phyloP scores from a whole-genome alignment of 257 asterid genomes.

The Cynanchum wilfordii region DNA sequence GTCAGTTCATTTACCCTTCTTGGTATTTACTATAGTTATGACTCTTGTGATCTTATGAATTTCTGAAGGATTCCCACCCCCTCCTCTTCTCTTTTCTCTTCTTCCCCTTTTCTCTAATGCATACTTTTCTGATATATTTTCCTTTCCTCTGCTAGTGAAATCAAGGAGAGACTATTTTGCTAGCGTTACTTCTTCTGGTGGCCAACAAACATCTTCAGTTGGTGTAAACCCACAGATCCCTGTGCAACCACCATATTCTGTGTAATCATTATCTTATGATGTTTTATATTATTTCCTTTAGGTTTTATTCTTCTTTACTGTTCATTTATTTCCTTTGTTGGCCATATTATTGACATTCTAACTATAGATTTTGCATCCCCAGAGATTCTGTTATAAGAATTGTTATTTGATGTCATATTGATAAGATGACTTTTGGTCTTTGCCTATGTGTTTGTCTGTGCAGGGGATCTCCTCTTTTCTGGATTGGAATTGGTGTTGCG shows the following conservation, averaged over 20 bases:
- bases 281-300: not conserved
- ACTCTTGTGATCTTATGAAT: not conserved
- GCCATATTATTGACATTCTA: too few species aligned
- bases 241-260: constrained; percentile 62
- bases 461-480: constrained; percentile 92
- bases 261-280: constrained; percentile 38
- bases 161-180: constrained; percentile 48
- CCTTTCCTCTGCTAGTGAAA: constrained; percentile 40
- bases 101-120: constrained; percentile 13
- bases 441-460: constrained; percentile 16
- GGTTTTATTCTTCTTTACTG: constrained; percentile 13
- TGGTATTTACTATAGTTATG: not conserved
- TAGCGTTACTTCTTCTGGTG: constrained; percentile 50
- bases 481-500: constrained; percentile 98
- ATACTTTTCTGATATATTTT: constrained; percentile 16
- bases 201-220: constrained; percentile 71
- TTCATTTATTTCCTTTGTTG: constrained; percentile 5
- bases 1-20: not conserved
- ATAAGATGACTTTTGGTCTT: not conserved
- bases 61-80: not conserved
- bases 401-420: not conserved
- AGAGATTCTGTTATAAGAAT: not conserved
- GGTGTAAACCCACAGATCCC: constrained; percentile 65
- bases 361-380: not conserved
- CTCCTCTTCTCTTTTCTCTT: not conserved